Conservation (phyloP, 768 basidiomycete species). For the Strobilomyces confusus region DNA sequence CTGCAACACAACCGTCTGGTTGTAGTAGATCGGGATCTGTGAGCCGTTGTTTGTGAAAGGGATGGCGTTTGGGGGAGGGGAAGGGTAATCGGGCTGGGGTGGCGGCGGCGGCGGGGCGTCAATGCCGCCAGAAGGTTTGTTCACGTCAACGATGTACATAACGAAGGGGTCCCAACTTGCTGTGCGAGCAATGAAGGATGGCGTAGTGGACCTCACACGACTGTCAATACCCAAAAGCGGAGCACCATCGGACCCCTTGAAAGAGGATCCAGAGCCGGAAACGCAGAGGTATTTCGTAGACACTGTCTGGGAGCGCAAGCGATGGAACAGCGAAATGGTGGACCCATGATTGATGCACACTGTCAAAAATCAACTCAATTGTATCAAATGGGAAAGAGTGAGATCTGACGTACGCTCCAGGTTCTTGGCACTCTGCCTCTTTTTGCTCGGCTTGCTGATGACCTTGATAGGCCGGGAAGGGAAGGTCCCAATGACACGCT, state of each 20-base stretch:
- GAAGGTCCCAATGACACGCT: constrained; percentile 84
- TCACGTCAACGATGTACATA: constrained; percentile 96
- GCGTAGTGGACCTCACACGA: constrained; percentile 65
- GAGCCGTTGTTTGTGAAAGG: constrained; percentile 78
- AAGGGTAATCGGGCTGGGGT: constrained; percentile 85
- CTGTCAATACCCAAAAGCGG: constrained; percentile 78
- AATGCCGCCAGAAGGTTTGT: constrained; percentile 72
- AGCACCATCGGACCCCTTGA: constrained; percentile 91
- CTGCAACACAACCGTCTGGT: constrained; percentile 92
- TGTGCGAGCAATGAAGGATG: constrained; percentile 86
- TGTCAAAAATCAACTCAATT: constrained; percentile 30
- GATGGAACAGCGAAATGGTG: constrained; percentile 92
- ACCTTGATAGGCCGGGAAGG: constrained; percentile 95
- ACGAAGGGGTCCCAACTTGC: constrained; percentile 95
- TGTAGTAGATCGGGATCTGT: constrained; percentile 92
- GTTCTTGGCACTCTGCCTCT: constrained; percentile 91
- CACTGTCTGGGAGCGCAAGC: constrained; percentile 92
- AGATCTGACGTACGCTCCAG: constrained; percentile 67
- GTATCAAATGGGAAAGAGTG: constrained; percentile 9
- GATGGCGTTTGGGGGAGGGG: constrained; percentile 87
- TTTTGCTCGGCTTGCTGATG: constrained; percentile 97
- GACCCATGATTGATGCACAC: constrained; percentile 96
- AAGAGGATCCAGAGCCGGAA: constrained; percentile 86
- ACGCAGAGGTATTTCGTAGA: constrained; percentile 96
- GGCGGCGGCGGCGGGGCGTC: constrained; percentile 78